Conservation (phyloP, 2,329 filamentous ascomycete species). For the Venturiaceae sp. region DNA sequence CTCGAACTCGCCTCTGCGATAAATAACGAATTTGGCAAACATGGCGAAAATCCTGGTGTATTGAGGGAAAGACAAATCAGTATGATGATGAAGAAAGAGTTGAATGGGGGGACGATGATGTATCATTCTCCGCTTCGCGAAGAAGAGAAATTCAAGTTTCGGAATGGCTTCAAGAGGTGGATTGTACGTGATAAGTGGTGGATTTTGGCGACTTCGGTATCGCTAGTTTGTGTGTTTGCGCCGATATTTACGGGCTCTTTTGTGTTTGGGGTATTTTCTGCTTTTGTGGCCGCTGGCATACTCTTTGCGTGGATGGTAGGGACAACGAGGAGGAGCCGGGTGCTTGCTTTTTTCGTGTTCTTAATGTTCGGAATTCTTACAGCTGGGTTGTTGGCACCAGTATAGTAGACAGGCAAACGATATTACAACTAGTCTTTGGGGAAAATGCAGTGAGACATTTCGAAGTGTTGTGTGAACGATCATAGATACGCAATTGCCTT, state of each 20-base stretch:
- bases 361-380: background rate
- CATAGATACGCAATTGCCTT: too few relatives aligned
- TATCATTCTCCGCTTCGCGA: background rate
- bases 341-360: background rate
- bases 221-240: background rate
- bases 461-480: too few relatives aligned
- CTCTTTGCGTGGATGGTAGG: background rate
- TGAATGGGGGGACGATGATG: background rate
- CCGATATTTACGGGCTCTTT: background rate
- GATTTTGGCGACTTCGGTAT: background rate
- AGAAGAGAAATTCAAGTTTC: background rate
- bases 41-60: background rate
- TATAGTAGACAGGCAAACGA: too few relatives aligned
- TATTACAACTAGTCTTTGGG: too few relatives aligned
- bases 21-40: slow-evolving; percentile 5
- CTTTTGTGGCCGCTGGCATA: background rate
- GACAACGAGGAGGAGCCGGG: background rate
- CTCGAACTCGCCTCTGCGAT: slow-evolving; percentile 16
- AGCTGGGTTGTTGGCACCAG: too few relatives aligned
- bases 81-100: background rate
- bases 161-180: background rate
- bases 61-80: background rate
- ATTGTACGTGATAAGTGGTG: background rate
- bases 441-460: too few relatives aligned
- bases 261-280: background rate